Evolutionary conservation across 768 basidiomycete species (phyloP), one percentile per base, ranked within the genome.

Genomic region (Termitomyces sp.): DNA sequence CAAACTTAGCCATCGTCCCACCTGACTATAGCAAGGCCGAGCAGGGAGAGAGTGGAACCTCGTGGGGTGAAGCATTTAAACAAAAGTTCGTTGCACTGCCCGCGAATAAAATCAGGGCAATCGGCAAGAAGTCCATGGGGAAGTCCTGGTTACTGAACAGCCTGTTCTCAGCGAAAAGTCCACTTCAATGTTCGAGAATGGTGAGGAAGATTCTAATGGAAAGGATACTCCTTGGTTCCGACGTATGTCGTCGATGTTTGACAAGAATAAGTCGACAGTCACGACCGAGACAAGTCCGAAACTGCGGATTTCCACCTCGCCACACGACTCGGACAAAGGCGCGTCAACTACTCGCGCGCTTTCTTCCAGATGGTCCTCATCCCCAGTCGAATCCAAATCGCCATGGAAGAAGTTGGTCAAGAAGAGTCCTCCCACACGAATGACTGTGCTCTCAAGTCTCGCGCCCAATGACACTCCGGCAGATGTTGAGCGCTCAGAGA

Each of bases 1-100:
- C n/a, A n/a, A n/a, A n/a, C n/a, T 77, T 76, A 71, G 73, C 78
- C 47, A 79, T 72, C 58, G 77, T 81, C 68, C 72, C 80, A 57
- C 72, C 69, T 20, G 53, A 56, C 43, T 47, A 61, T 18, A 54
- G 59, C 40, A 60, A 56, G 53, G 52, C 38, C 48, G 67, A 58
- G 44, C 62, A 59, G 43, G 67, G 65, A 59, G 63, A 45, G 36
- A 40, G 28, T 16, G 45, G 33, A 13, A 32, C 28, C 20, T 36
- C 40, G 4, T 64, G 57, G 59, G 55, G 51, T 46, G 43, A 54
- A 7, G n/a, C 47, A 5, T 59, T 56, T 43, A 62, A 52, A 42
- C 58, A 57, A 20, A 56, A 42, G 20, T 66, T 72, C 47, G 65
- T 63, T 49, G 63, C 67, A 51, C 58, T 56, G 18, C 62, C 64